A percentile compares a stretch with the other conserved stretches of the same genome.
These are phyloP conservation scores for Thozetella sp. DNA, from an alignment of 495 filamentous ascomycete genomes.

Conservation along the genomic window DNA sequence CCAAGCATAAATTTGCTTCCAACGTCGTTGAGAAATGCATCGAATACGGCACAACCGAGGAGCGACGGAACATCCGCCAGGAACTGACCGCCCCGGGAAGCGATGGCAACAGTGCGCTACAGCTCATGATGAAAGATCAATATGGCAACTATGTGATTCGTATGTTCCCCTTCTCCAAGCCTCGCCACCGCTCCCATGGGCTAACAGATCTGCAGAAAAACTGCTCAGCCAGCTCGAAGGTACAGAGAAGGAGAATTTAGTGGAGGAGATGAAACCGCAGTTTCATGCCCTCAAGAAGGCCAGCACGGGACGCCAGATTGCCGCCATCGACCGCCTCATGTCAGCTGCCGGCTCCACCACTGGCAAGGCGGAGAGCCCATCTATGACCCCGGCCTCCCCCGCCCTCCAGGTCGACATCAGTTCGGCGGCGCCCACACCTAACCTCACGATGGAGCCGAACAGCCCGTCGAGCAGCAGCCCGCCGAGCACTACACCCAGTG, in stretches of 20 bases:
- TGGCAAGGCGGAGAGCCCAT: slow-evolving; percentile 15
- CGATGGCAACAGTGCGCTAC: slow-evolving; percentile 67
- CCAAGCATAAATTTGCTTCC: slow-evolving; percentile 95
- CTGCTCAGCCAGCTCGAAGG: slow-evolving; percentile 70
- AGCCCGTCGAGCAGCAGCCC: slow-evolving; percentile 65
- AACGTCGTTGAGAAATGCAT: slow-evolving; percentile 98
- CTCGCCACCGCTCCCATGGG: neutral
- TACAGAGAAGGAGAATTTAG: slow-evolving; percentile 64
- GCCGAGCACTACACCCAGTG: slow-evolving; percentile 59
- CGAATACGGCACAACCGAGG: slow-evolving; percentile 66
- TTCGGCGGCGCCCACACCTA: slow-evolving; percentile 57
- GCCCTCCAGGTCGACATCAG: slow-evolving; percentile 48
- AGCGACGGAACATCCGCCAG: slow-evolving; percentile 71
- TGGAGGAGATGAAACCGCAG: slow-evolving; percentile 74
- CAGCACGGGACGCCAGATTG: slow-evolving; percentile 78
- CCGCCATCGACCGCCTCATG: slow-evolving; percentile 66
- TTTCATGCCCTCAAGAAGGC: slow-evolving; percentile 72
- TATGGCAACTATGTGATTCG: slow-evolving; percentile 98
- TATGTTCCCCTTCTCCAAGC: slow-evolving; percentile 52
- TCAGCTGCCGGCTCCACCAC: slow-evolving; percentile 22
- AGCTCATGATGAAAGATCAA: slow-evolving; percentile 82
- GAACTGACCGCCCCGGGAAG: slow-evolving; percentile 61
- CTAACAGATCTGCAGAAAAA: slow-evolving; percentile 60
- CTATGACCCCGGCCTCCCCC: slow-evolving; percentile 25
- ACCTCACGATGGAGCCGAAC: slow-evolving; percentile 62